These are phyloP conservation scores for Nakaseomyces delphensis DNA, from an alignment of 1,139 yeast genomes.

Conservation along the genomic window DNA sequence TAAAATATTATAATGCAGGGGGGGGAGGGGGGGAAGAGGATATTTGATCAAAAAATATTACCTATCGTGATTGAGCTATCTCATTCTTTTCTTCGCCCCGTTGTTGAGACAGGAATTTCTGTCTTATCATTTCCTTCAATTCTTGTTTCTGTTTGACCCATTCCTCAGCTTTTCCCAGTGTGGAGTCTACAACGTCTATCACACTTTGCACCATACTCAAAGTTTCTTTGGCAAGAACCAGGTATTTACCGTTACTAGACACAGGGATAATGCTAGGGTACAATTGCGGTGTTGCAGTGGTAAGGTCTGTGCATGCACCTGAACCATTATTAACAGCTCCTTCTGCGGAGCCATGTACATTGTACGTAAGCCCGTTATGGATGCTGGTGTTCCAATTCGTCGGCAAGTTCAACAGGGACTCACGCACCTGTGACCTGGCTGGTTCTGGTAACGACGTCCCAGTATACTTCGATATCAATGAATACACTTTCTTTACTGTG, in stretches of 20 bases:
- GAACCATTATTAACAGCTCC: neutral
- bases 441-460: constrained; percentile 72
- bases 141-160: constrained; percentile 56
- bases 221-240: constrained; percentile 80
- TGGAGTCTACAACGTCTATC: constrained; percentile 75
- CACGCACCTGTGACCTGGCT: constrained; percentile 75
- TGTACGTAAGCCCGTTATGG: constrained; percentile 14
- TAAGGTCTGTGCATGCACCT: neutral
- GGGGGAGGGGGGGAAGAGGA: neutral
- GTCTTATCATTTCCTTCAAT: constrained; percentile 27
- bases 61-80: no score
- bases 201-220: constrained; percentile 80
- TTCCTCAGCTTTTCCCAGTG: constrained; percentile 70
- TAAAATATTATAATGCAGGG: no score
- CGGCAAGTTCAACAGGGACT: constrained; percentile 68
- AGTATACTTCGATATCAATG: constrained; percentile 75
- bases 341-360: neutral
- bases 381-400: constrained; percentile 46
- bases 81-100: neutral
- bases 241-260: constrained; percentile 48
- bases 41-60: neutral
- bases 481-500: constrained; percentile 82
- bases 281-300: neutral
- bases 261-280: constrained; percentile 5
- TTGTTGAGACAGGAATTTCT: constrained; percentile 22